Percentiles rank a stretch among this genome's conserved stretches.
Conservation (phyloP, 2,329 filamentous ascomycete genomes). For the Hypoxylon sp. region DNA sequence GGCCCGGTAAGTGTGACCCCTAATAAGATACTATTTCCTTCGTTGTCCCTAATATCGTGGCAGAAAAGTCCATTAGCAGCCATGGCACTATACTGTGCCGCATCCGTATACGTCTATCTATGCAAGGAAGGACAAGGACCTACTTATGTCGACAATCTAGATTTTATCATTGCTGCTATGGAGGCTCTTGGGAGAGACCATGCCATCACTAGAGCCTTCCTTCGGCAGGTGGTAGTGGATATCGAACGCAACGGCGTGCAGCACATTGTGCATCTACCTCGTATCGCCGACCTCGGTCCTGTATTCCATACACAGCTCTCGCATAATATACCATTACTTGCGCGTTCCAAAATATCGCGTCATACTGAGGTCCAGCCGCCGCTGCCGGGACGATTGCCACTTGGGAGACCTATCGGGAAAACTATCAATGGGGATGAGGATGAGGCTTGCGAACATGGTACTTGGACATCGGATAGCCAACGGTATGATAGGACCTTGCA, state of each 20-base stretch:
- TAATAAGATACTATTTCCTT: not conserved
- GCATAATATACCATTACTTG: constrained; percentile 59
- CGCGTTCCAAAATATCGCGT: constrained; percentile 54
- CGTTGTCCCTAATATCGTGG: constrained; percentile 19
- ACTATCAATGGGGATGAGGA: constrained; percentile 9
- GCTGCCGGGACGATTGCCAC: constrained; percentile 56
- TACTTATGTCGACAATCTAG: constrained; percentile 60
- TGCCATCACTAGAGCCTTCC: constrained; percentile 79
- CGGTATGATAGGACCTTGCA: not conserved
- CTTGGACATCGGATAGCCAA: constrained; percentile 7
- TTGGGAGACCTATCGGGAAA: constrained; percentile 47
- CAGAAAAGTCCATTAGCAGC: constrained; percentile 82
- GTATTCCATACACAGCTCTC: constrained; percentile 41
- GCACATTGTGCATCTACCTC: constrained; percentile 49
- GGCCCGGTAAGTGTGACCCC: constrained; percentile 63
- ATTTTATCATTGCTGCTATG: constrained; percentile 82
- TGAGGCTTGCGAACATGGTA: constrained; percentile 16
- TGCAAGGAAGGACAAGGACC: constrained; percentile 65
- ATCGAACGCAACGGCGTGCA: constrained; percentile 65
- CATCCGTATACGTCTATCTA: constrained; percentile 81
- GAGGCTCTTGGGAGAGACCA: constrained; percentile 77
- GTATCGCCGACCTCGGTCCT: constrained; percentile 47
- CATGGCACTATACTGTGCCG: constrained; percentile 85
- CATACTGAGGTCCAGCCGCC: constrained; percentile 53
- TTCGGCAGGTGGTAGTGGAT: constrained; percentile 87